Base-by-base conservation (phyloP, 192 early-diverging fungal species). In the Entomortierella beljakovae region DNA sequence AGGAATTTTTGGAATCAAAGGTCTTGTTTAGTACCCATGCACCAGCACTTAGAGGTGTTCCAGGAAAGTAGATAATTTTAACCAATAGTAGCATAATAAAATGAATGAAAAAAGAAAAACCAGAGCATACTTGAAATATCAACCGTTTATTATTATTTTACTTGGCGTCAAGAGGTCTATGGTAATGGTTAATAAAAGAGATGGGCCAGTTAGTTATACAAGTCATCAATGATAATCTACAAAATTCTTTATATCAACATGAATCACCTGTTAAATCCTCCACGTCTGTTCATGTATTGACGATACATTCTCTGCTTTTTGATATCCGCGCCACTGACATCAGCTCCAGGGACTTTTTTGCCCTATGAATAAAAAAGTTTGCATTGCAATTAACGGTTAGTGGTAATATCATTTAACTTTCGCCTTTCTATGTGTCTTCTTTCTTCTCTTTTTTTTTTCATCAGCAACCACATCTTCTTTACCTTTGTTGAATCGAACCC, bases 251-350 rank as follows among this genome's bases (percentile, higher is more conserved):
- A 20, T 23, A 6, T 23, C 26, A 16, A 0, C 10, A 22, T n/a
- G 20, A 26, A 8, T 50, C 61, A 81, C 79, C 88, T 82, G 20
- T 96, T 96, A 64, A 97, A 97, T 20, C 96, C 96, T 43, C 96
- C 93, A 48, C 92, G 88, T 57, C 95, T 82, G 81, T 97, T 97
- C 95, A 97, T 97, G 77, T 97, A 97, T 80, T 97, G 95, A 3
- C 95, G 87, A 74, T 95, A 96, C 56, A 91, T 90, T 49, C 95
- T 84, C 66, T 95, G 90, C 68, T 94, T 94, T 70, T 95, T 94
- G 64, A 96, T 87, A 50, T 92, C 92, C 6, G 89, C 95, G 7
- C 81, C 92, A 35, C 92, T 89, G 0, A 84, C 79, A 67, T 93
- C 89, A 32, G 90, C 89, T 20, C 94, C 94, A 0, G 87, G 54